Base-by-base conservation (phyloP, 1,139 yeast genomes). In the Candida sanyaensis region DNA sequence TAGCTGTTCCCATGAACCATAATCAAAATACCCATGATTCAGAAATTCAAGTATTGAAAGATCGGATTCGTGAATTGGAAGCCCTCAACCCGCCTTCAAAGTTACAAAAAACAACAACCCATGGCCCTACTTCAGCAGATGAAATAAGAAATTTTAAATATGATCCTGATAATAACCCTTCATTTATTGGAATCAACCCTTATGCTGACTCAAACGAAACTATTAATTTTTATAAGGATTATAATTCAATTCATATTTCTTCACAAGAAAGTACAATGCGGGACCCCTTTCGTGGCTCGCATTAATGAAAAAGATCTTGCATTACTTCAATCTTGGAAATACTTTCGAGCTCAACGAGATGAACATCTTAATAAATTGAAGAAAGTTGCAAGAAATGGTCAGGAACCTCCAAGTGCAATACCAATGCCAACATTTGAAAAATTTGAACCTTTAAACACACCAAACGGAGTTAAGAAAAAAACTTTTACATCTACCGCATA, bases 251-350 rank as follows among this genome's bases (percentile, higher is more conserved):
- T 2, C 59, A 62, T 44, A 46, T 57, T 23, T 63, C 61, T 43
- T 65, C 59, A 10, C 62, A 1, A 55, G 74, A 37, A 55, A 70
- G 42, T 62, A 65, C 42, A 63, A 65, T 44, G 67, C 63, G 55
- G 80, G 77, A 1, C 69, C 77, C 0, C 66, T 73, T 45, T 61
- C 80, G 0, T 71, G 79, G 71, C 53, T 73, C 5, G 62, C 79
- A 0, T 52, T 76, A 11, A 55, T 73, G 54, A 60, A 63, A 47
- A 64, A 65, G 81, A 76, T 51, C 53, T 56, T 4, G 68, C 64
- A 6, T 55, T 71, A 50, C 51, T 47, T 40, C 54, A 53, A 47
- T 46, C 57, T 3, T 62, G 61, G 61, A 37, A 44, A 17, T 54
- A 47, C 43, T 39, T 48, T 12, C 46, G 34, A 23, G 17, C n/a